Evolutionary conservation across 768 basidiomycete genomes (phyloP), one percentile per base, ranked within the genome.

Genomic region (Leccinum rimulosum): DNA sequence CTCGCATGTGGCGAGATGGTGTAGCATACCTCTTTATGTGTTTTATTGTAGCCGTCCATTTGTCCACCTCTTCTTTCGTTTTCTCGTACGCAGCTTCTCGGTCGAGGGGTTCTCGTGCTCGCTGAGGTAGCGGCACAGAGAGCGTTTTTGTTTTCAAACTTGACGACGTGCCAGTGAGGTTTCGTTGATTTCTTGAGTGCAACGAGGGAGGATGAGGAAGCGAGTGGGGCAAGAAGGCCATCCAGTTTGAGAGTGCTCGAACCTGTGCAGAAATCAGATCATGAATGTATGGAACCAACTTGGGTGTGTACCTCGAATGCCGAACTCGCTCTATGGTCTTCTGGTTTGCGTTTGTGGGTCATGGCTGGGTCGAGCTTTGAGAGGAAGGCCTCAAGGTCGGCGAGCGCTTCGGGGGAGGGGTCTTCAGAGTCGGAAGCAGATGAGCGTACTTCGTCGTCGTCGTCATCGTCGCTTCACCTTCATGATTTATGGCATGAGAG

Each of bases 41-140:
- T 72, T 90, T 91, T 88, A 98, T 96, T 3, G 93, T 91, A 6
- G 84, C 86, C 28, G 84, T 84, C 96, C 96, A 98, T 77, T 96
- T 97, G 62, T 91, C 85, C 2, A 96, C 89, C 72, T 98, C 95
- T 61, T 84, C 82, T 70, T 92, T 93, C 5, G 95, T 98, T 73
- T 91, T 83, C 66, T 95, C 94, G 70, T 96, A 97, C 0, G 96
- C 96, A 9, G 95, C 96, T 69, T 94, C 87, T 52, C 96, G 87
- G 64, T 97, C 93, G 1, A 98, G 76, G 49, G 91, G 87, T 61
- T 97, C 95, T 70, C 97, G 92, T 0, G 88, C 84, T 33, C 94
- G 83, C 22, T 88, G 86, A 9, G 93, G 93, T 0, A 99, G 77
- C 0, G 96, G 96, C 0, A 92, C 93, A 4, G 92, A 76, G 7